Conservation (phyloP, 805 yeast genomes). For the Sugiyamaella smithiae region DNA sequence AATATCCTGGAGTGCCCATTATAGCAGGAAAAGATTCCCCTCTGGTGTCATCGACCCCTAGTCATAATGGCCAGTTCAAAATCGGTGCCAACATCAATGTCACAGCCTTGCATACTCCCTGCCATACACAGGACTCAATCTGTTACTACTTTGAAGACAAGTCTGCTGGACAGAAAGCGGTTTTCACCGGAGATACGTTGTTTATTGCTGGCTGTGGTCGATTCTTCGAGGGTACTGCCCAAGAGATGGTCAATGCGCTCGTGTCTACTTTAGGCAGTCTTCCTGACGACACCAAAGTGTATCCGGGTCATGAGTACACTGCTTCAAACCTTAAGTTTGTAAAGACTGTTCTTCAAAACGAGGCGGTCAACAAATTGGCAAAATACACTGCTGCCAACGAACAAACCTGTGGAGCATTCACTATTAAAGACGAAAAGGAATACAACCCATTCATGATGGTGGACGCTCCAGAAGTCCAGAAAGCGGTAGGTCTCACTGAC, state of each 20-base stretch:
- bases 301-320: conserved; percentile 97
- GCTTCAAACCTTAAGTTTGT: conserved; percentile 77
- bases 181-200: conserved; percentile 94
- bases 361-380: conserved; percentile 54
- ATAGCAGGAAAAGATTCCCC: conserved; percentile 86
- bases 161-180: conserved; percentile 62
- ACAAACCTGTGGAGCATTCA: conserved; percentile 79
- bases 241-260: conserved; percentile 74
- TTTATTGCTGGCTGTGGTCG: conserved; percentile 96
- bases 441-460: conserved; percentile 91
- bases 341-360: conserved; percentile 52
- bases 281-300: conserved; percentile 70
- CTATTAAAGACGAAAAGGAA: conserved; percentile 74
- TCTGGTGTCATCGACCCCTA: conserved; percentile 66
- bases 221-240: conserved; percentile 87
- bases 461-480: conserved; percentile 57
- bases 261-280: conserved; percentile 54
- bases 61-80: conserved; percentile 55
- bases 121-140: conserved; percentile 96
- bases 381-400: conserved; percentile 54
- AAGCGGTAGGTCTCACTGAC: conserved; percentile 53
- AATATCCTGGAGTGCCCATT: conserved; percentile 52
- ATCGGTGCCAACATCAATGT: conserved; percentile 65
- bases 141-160: conserved; percentile 75
- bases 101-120: conserved; percentile 90